phyloP scores from a whole-genome alignment of 2,329 filamentous ascomycete species.

The Cytospora schulzeri region DNA sequence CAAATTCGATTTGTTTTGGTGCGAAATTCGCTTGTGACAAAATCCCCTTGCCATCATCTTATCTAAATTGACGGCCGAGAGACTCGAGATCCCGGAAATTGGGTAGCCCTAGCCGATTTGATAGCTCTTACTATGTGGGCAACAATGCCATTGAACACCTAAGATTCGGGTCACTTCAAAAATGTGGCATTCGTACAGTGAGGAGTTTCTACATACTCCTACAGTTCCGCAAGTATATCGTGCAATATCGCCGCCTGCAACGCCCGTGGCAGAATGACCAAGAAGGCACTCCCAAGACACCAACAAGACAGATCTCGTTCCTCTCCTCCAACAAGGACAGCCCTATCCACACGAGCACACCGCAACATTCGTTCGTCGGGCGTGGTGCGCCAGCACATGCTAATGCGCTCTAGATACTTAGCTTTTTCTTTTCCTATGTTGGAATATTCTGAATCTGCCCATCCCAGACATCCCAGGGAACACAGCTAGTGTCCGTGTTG shows the following conservation, averaged over 20 bases:
- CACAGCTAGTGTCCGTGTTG: background rate
- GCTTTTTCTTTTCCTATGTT: conserved; percentile 11
- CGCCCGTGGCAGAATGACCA: conserved; percentile 7
- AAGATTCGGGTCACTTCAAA: background rate
- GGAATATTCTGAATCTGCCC: conserved; percentile 1
- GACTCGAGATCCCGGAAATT: background rate
- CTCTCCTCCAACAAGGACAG: background rate
- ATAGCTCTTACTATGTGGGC: background rate
- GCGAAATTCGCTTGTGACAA: background rate
- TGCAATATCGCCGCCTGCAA: conserved; percentile 7
- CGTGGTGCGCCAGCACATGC: background rate
- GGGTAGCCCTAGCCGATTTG: background rate
- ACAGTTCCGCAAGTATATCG: background rate
- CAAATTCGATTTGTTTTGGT: background rate
- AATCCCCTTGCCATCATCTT: background rate
- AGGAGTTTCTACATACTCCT: conserved; percentile 14
- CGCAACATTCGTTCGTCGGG: background rate
- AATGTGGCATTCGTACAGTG: conserved; percentile 5
- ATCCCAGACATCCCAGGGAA: background rate
- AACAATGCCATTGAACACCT: background rate
- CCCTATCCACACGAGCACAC: conserved; percentile 6
- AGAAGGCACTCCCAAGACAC: conserved; percentile 1
- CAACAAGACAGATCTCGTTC: background rate
- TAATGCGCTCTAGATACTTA: conserved; percentile 12
- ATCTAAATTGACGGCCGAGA: background rate